Evolutionary conservation across 768 basidiomycete genomes (phyloP).

Genomic region (Hericium rajendrae): DNA sequence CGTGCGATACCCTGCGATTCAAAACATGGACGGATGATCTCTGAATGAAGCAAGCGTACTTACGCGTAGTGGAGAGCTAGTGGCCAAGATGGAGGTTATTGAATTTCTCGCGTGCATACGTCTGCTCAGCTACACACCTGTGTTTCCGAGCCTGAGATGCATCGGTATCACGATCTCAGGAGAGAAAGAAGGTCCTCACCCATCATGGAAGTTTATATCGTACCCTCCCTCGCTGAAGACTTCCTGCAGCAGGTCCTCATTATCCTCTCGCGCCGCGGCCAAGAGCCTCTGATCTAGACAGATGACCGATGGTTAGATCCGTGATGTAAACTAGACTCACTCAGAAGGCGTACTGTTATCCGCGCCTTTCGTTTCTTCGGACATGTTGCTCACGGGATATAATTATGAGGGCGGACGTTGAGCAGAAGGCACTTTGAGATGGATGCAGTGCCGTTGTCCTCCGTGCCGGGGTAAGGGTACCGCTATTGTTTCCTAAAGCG

Average conservation of each 20-base stretch:
- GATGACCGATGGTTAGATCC: not conserved
- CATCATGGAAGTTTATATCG: constrained; percentile 72
- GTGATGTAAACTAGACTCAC: not conserved
- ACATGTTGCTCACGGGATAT: constrained; percentile 1
- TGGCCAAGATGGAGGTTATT: not conserved
- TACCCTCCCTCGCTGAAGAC: constrained; percentile 46
- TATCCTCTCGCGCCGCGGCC: constrained; percentile 64
- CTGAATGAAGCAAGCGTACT: constrained; percentile 19
- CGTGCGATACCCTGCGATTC: constrained; percentile 36
- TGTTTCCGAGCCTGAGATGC: constrained; percentile 53
- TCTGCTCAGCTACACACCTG: constrained; percentile 39
- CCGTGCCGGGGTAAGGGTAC: not conserved
- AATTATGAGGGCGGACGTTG: not conserved
- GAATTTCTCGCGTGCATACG: not conserved
- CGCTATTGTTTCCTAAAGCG: not conserved
- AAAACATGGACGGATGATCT: not conserved
- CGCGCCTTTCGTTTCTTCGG: constrained; percentile 12
- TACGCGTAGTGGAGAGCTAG: constrained; percentile 68
- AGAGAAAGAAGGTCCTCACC: constrained; percentile 36
- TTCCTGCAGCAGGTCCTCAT: constrained; percentile 56
- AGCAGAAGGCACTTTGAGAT: not conserved
- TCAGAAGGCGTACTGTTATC: constrained; percentile 13
- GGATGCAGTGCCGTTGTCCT: not conserved
- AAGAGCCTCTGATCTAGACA: constrained; percentile 58
- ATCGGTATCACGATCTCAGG: not conserved